Conservation (phyloP, 371 early-diverging fungal genomes). For the Mucor piriformis region DNA sequence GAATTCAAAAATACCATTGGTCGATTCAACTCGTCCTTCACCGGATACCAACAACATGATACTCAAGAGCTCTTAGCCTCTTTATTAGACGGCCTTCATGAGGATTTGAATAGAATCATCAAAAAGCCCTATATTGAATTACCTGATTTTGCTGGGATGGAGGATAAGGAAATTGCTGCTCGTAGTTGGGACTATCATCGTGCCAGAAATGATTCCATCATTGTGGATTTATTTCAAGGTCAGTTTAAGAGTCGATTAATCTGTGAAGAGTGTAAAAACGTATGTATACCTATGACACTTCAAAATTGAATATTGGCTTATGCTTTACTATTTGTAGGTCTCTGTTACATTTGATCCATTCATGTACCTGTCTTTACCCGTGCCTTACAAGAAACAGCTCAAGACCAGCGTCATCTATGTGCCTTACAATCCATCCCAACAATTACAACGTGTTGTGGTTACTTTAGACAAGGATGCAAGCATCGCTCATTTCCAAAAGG, state of each 20-base stretch:
- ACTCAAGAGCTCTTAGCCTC: conserved; percentile 68
- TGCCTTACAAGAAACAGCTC: conserved; percentile 60
- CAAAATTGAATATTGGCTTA: not conserved
- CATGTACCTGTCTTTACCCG: conserved; percentile 67
- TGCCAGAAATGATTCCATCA: conserved; percentile 68
- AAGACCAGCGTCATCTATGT: conserved; percentile 56
- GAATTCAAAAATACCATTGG: conserved; percentile 72
- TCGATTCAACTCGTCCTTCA: conserved; percentile 67
- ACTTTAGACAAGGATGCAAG: conserved; percentile 62
- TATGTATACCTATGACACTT: conserved; percentile 8
- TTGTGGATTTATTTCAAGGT: conserved; percentile 85
- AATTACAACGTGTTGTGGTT: conserved; percentile 29
- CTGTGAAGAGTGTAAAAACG: conserved; percentile 69
- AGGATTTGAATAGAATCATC: conserved; percentile 69
- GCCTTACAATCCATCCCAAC: conserved; percentile 53
- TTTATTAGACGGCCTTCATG: conserved; percentile 69
- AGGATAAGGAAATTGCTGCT: conserved; percentile 62
- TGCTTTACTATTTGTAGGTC: conserved; percentile 14
- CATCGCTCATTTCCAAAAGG: conserved; percentile 62
- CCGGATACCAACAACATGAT: conserved; percentile 78
- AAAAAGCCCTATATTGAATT: conserved; percentile 78
- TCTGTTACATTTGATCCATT: conserved; percentile 77
- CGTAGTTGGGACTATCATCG: conserved; percentile 66
- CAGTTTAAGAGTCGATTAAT: conserved; percentile 77
- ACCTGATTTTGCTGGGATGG: conserved; percentile 71